phyloP scores from a whole-genome alignment of 2,329 filamentous ascomycete species.

The Annulohypoxylon truncatum region DNA sequence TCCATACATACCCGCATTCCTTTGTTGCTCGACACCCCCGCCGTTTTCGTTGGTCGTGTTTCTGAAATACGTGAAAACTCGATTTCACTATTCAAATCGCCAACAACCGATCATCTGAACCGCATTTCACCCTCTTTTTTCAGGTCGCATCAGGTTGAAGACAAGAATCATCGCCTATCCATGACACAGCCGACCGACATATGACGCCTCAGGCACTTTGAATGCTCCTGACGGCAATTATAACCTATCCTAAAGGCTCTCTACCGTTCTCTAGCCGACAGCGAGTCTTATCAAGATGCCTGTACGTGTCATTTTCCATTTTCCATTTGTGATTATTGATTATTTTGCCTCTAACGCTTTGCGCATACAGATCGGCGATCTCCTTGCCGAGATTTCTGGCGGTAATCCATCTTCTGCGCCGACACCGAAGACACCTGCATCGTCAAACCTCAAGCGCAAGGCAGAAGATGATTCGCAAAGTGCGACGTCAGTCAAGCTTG shows the following conservation, averaged over 20 bases:
- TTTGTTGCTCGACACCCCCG: constrained; percentile 30
- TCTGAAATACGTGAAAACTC: constrained; percentile 6
- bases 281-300: constrained; percentile 51
- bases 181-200: constrained; percentile 43
- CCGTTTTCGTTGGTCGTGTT: constrained; percentile 28
- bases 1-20: constrained; percentile 22
- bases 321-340: constrained; percentile 1
- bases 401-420: constrained; percentile 57
- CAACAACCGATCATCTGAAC: constrained; percentile 27
- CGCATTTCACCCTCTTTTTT: constrained; percentile 35
- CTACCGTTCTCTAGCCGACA: constrained; percentile 29
- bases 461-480: constrained; percentile 60
- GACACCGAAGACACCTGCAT: constrained; percentile 45
- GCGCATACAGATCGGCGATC: constrained; percentile 61
- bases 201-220: constrained; percentile 47
- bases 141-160: constrained; percentile 36
- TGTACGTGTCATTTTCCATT: constrained; percentile 47
- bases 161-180: constrained; percentile 39
- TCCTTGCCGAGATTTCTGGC: constrained; percentile 72
- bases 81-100: background rate
- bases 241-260: constrained; percentile 26
- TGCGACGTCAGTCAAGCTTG: constrained; percentile 42
- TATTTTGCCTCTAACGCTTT: constrained; percentile 35
- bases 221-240: constrained; percentile 44
- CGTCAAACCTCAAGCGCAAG: constrained; percentile 65